A percentile compares a stretch with the other conserved stretches of the same genome.
These are phyloP conservation scores for Typha latifolia DNA, from an alignment of 176 grass and related monocot species.

Conservation along the genomic window DNA sequence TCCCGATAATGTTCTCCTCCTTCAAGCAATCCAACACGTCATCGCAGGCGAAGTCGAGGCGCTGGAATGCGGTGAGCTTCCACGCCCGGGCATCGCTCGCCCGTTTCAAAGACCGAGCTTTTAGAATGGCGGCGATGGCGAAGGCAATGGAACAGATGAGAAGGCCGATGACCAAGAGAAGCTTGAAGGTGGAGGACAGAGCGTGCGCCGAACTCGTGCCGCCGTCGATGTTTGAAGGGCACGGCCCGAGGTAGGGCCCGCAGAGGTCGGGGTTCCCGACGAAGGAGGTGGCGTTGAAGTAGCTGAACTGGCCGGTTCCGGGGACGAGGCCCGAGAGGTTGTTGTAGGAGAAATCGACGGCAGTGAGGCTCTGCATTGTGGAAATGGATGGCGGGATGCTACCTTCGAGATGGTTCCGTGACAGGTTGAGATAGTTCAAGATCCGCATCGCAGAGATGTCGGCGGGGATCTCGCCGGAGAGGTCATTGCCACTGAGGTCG, in stretches of 20 bases:
- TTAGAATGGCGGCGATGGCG: conserved; percentile 57
- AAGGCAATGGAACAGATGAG: conserved; percentile 70
- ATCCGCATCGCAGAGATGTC: conserved; percentile 45
- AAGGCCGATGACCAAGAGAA: conserved; percentile 63
- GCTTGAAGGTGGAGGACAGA: conserved; percentile 50
- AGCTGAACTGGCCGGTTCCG: conserved; percentile 59
- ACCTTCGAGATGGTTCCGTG: conserved; percentile 51
- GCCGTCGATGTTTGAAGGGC: conserved; percentile 17
- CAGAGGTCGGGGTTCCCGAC: conserved; percentile 61
- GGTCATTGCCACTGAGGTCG: conserved; percentile 56
- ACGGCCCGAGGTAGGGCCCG: conserved; percentile 45
- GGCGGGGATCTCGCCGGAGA: conserved; percentile 53
- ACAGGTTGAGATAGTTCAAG: conserved; percentile 86
- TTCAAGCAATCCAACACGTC: conserved; percentile 78
- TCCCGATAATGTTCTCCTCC: conserved; percentile 90
- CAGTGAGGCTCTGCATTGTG: conserved; percentile 86
- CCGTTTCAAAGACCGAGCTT: conserved; percentile 61
- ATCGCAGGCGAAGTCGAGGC: conserved; percentile 68
- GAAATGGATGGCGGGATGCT: conserved; percentile 52
- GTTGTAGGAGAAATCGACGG: conserved; percentile 86
- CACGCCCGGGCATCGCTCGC: conserved; percentile 52
- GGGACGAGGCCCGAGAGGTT: conserved; percentile 61
- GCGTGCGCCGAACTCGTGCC: conserved; percentile 27
- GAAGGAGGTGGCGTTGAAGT: conserved; percentile 87
- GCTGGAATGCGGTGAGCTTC: conserved; percentile 86